Percentiles rank a stretch among this genome's conserved stretches.
phyloP scores from a whole-genome alignment of 2,329 filamentous ascomycete species.

The Claviceps arundinis region DNA sequence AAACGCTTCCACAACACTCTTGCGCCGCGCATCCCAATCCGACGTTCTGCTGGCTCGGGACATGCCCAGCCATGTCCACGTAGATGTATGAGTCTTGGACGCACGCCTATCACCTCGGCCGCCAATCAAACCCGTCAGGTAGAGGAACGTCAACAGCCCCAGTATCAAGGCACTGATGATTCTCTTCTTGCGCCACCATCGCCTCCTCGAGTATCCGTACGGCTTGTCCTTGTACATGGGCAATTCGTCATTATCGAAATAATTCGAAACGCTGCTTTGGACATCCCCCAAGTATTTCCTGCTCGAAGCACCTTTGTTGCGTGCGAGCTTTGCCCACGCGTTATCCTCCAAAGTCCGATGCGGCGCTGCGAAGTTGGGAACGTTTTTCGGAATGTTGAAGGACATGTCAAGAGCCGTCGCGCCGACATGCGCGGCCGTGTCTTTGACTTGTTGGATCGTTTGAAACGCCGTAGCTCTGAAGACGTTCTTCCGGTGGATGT shows the following conservation, averaged over 20 bases:
- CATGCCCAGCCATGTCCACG: slow-evolving; percentile 44
- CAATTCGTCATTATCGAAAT: slow-evolving; percentile 48
- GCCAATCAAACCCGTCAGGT: slow-evolving; percentile 53
- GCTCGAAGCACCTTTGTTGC: slow-evolving; percentile 19
- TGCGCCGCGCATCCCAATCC: slow-evolving; percentile 66
- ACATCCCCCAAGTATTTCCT: slow-evolving; percentile 36
- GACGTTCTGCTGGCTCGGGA: slow-evolving; percentile 33
- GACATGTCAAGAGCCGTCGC: slow-evolving; percentile 43
- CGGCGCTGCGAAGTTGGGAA: slow-evolving; percentile 54
- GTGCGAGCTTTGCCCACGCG: slow-evolving; percentile 43
- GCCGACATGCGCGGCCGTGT: slow-evolving; percentile 35
- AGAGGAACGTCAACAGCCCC: slow-evolving; percentile 47
- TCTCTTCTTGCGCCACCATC: slow-evolving; percentile 52
- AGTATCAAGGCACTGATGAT: slow-evolving; percentile 37
- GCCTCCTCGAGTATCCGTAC: slow-evolving; percentile 52
- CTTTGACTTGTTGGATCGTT: slow-evolving; percentile 29
- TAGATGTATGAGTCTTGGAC: slow-evolving; percentile 18
- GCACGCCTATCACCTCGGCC: slow-evolving; percentile 17
- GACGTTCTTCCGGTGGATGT: slow-evolving; percentile 29
- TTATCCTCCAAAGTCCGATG: slow-evolving; percentile 53
- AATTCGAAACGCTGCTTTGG: slow-evolving; percentile 47
- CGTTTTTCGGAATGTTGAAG: slow-evolving; percentile 55
- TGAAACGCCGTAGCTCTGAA: slow-evolving; percentile 35
- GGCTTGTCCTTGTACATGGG: slow-evolving; percentile 99
- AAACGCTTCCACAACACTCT: slow-evolving; percentile 81